Evolutionary conservation across 1,139 yeast species (phyloP).

Genomic region (Kodamaea plutei): DNA sequence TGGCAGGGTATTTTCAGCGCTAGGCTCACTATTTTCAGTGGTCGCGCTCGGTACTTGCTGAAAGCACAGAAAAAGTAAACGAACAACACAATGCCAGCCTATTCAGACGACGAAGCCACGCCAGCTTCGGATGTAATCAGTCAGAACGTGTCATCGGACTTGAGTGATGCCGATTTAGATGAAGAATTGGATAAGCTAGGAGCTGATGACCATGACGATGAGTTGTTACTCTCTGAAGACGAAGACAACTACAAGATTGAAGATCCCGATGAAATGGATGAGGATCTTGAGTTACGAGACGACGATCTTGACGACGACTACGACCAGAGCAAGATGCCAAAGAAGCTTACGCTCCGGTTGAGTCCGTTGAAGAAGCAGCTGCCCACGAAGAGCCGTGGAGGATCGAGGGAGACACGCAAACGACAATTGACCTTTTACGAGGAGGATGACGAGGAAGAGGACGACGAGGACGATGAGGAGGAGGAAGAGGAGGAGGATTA

Average conservation of each 20-base stretch:
- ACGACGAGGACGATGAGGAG: slow-evolving; percentile 18
- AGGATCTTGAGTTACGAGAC: slow-evolving; percentile 31
- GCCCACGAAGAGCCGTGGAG: slow-evolving; percentile 6
- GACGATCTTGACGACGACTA: slow-evolving; percentile 20
- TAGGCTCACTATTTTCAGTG: no score
- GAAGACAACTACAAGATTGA: slow-evolving; percentile 32
- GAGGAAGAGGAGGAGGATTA: slow-evolving; percentile 17
- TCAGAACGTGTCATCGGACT: slow-evolving; percentile 7
- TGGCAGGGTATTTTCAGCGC: no score
- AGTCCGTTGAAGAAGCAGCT: slow-evolving; percentile 10
- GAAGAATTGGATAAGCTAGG: slow-evolving; percentile 22
- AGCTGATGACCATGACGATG: slow-evolving; percentile 25
- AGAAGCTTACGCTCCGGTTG: slow-evolving; percentile 13
- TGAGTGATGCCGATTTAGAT: slow-evolving; percentile 16
- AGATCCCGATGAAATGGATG: slow-evolving; percentile 41
- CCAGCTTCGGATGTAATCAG: slow-evolving; percentile 2
- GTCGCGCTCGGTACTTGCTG: no score
- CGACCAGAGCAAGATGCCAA: slow-evolving; percentile 5
- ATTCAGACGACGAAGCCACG: slow-evolving; percentile 5
- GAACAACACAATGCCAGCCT: no score
- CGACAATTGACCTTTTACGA: slow-evolving; percentile 32
- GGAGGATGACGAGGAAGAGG: slow-evolving; percentile 30
- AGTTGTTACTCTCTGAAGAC: slow-evolving; percentile 10
- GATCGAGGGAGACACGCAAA: slow-evolving; percentile 25
- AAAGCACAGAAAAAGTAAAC: no score